Evolutionary conservation across 2,329 filamentous ascomycete species (phyloP), one percentile per base, ranked within the genome.

Genomic region (Ustilaginoidea virens): DNA sequence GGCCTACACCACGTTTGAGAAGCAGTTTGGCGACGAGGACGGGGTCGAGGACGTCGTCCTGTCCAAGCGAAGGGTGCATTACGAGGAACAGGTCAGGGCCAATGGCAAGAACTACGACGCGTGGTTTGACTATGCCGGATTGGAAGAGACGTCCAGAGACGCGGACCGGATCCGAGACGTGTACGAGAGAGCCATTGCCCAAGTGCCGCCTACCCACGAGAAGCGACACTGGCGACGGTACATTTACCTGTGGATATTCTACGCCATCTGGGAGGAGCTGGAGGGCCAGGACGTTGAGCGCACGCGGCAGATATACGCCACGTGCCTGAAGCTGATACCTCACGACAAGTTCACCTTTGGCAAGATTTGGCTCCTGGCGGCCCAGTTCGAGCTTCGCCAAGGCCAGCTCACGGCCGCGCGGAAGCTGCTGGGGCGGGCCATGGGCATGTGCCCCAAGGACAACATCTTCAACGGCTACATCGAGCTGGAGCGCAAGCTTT

Each of bases 311-410:
- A 83, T 98, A 36, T 98, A 96, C 58, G 74, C 77, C 40, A 81
- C 90, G 39, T 92, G 83, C 43, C 56, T 96, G 26, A 77, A 78
- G 36, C 59, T 96, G 25, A 77, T 98, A 41, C 90, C 90, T 0
- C 90, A 98, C 60, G 92, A 92, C 51, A 82, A 82, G 46, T 98
- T 96, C 55, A 96, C 90, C 0, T 98, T 96, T 51, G 82, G 85
- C 49, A 98, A 98, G 53, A 63, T 96, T 28, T 98, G 90, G 90
- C 62, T 96, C 25, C 65, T 92, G 55, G 92, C 87, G 44, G 85
- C 87, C 1, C 80, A 92, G 35, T 94, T 96, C 40, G 86, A 96
- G 48, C 67, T 96, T 20, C 79, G 90, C 9, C 86, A 94, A 45
- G 73, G 78, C 48, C 69, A 93, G 41, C 65, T 96, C 5, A 66